A percentile compares a stretch with the other conserved stretches of the same genome.
Evolutionary conservation across 176 grass and related monocot species (phyloP).

Genomic region (Microstegium vimineum): DNA sequence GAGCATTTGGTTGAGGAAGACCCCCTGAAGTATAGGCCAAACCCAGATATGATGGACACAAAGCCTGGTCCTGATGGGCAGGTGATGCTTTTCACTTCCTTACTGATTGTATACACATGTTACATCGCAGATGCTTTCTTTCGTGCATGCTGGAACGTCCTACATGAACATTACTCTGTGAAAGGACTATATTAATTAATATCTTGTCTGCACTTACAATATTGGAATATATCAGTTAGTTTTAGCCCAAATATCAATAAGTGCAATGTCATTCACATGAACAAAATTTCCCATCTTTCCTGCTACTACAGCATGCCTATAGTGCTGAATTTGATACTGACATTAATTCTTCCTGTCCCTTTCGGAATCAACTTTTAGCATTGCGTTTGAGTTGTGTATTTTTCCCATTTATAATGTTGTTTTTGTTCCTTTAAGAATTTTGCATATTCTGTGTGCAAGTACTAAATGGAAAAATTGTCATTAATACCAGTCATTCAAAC

Average conservation of each 20-base stretch:
- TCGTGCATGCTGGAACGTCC: background rate
- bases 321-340: background rate
- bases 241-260: background rate
- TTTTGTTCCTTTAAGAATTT: background rate
- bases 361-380: background rate
- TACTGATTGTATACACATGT: background rate
- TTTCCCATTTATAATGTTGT: background rate
- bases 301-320: background rate
- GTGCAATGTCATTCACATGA: background rate
- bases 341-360: background rate
- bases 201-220: background rate
- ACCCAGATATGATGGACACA: slow-evolving; percentile 66
- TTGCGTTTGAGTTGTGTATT: background rate
- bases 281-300: background rate
- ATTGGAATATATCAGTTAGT: background rate
- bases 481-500: background rate
- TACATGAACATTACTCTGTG: background rate
- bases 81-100: slow-evolving; percentile 18
- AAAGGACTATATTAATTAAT: background rate
- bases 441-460: background rate
- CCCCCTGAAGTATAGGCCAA: slow-evolving; percentile 51
- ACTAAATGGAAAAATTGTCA: background rate
- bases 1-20: slow-evolving; percentile 74
- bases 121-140: background rate
- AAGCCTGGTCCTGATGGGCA: slow-evolving; percentile 36